Evolutionary conservation across 1,139 yeast genomes (phyloP).

Genomic region (Yamadazyma blattariae): DNA sequence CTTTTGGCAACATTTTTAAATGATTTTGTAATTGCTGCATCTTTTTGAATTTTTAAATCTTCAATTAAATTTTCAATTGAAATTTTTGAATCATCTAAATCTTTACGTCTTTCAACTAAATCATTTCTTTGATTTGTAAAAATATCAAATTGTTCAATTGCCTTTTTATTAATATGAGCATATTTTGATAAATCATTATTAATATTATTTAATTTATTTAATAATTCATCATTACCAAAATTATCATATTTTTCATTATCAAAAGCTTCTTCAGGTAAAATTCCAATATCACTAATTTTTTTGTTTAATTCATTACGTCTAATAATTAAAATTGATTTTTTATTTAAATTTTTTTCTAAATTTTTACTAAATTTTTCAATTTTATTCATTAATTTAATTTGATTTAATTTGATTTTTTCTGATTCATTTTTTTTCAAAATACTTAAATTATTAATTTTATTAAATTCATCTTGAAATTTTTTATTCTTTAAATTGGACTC

Average conservation of each 20-base stretch:
- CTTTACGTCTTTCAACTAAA: conserved; percentile 61
- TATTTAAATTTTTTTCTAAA: conserved; percentile 66
- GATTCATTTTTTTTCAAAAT: conserved; percentile 37
- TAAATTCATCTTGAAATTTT: conserved; percentile 18
- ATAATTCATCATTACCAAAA: conserved; percentile 51
- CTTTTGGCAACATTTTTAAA: conserved; percentile 74
- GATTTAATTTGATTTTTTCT: conserved; percentile 55
- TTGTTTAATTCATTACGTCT: conserved; percentile 73
- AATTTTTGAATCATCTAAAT: conserved; percentile 64
- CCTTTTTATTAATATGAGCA: conserved; percentile 84
- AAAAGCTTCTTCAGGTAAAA: conserved; percentile 84
- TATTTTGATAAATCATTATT: conserved; percentile 60
- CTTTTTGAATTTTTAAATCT: conserved; percentile 75
- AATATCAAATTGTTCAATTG: conserved; percentile 77
- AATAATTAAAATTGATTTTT: conserved; percentile 55
- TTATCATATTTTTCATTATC: conserved; percentile 37
- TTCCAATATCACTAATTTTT: conserved; percentile 79
- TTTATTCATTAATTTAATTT: conserved; percentile 49
- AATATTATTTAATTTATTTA: conserved; percentile 53
- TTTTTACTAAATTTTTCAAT: conserved; percentile 62
- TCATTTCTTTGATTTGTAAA: conserved; percentile 75
- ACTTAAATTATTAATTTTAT: conserved; percentile 31
- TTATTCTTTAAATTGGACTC: conserved; percentile 19
- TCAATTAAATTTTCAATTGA: conserved; percentile 73
- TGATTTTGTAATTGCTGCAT: conserved; percentile 76